These are phyloP conservation scores for Coemansia interrupta DNA, from an alignment of 192 early-diverging fungal species.

Conservation along the genomic window DNA sequence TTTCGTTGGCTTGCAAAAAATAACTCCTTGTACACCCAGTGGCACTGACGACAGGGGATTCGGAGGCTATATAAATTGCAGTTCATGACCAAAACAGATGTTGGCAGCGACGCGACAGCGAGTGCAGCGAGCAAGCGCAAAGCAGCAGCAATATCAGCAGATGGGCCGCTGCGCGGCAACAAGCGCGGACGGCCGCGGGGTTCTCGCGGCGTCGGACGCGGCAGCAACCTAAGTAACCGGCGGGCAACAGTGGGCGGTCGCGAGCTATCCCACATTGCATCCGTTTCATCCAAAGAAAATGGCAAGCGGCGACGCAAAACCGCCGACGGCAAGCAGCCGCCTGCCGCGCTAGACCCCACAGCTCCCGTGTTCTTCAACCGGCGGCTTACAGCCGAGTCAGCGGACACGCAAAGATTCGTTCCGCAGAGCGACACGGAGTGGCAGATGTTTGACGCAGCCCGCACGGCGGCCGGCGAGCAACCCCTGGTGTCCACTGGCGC, in stretches of 20 bases:
- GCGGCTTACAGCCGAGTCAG: conserved; percentile 54
- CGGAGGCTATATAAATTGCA: neutral
- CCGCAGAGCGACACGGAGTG: conserved; percentile 55
- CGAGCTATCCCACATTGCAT: neutral
- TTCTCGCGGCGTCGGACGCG: neutral
- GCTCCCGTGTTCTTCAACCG: conserved; percentile 38
- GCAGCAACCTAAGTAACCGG: neutral
- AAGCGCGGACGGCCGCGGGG: conserved; percentile 16
- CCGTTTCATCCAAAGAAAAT: neutral
- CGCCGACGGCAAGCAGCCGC: conserved; percentile 7
- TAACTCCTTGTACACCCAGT: conserved; percentile 3
- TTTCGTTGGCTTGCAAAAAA: neutral
- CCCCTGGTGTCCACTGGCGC: neutral
- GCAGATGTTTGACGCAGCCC: conserved; percentile 54
- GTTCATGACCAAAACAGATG: conserved; percentile 6
- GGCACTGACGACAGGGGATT: neutral
- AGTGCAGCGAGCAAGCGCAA: neutral
- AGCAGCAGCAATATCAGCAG: neutral
- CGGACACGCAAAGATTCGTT: conserved; percentile 53
- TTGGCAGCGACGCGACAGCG: neutral
- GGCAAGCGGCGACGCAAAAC: conserved; percentile 37
- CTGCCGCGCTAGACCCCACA: conserved; percentile 1
- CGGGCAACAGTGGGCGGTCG: neutral
- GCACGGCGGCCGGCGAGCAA: conserved; percentile 33
- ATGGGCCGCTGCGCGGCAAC: neutral